Percentiles rank a stretch among this genome's conserved stretches.
These are phyloP conservation scores for Hypoxylon fuscum DNA, from an alignment of 495 filamentous ascomycete genomes.

Conservation along the genomic window DNA sequence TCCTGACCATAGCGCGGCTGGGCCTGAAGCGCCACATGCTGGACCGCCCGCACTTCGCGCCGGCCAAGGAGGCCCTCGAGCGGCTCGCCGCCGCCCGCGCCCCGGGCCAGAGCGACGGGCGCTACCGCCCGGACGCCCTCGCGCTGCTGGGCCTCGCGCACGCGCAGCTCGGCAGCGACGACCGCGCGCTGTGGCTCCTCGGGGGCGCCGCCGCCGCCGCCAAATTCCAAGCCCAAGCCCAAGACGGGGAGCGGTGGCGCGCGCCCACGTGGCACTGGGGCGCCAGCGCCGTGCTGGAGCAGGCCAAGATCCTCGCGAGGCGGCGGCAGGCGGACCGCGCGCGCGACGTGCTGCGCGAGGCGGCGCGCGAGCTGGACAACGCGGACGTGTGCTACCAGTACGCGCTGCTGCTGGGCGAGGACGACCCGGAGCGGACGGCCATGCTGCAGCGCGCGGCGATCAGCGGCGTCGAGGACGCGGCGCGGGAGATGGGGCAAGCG, in stretches of 20 bases:
- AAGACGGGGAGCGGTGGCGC: too few relatives aligned
- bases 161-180: conserved; percentile 2
- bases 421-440: conserved; percentile 26
- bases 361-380: conserved; percentile 43
- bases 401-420: conserved; percentile 36
- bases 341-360: conserved; percentile 27
- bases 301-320: conserved; percentile 34
- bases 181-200: conserved; percentile 21
- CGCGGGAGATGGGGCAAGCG: conserved; percentile 24
- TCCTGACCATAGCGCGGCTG: conserved; percentile 18
- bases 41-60: conserved; percentile 22
- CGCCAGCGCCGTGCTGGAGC: conserved; percentile 35
- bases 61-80: conserved; percentile 8
- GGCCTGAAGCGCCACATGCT: conserved; percentile 1
- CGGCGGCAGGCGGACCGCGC: conserved; percentile 33
- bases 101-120: too few relatives aligned
- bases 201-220: background rate
- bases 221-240: too few relatives aligned
- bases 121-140: conserved; percentile 34
- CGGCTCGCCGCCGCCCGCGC: background rate
- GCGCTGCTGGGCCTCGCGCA: conserved; percentile 25
- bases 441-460: conserved; percentile 44
- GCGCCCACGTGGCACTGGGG: conserved; percentile 49
- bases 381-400: conserved; percentile 32
- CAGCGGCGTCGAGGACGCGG: conserved; percentile 35